Evolutionary conservation across 75 land plant genomes (phyloP), one percentile per base, ranked within the genome.

Genomic region (Cupressus sempervirens): DNA sequence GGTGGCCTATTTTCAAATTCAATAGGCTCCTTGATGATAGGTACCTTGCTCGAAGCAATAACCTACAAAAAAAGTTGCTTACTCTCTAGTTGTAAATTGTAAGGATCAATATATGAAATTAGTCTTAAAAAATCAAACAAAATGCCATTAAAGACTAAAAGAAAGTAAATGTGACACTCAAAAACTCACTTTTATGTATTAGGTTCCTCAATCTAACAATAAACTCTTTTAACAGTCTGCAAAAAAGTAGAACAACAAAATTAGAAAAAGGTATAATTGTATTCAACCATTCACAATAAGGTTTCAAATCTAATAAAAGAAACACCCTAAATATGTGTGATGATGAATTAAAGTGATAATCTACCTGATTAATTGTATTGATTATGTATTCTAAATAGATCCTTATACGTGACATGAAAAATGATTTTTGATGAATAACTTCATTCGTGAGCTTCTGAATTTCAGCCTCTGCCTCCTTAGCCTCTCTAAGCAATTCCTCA

Each of bases 361-460:
- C 83, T 85, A 92, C 94, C 95, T 90, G 90, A 65, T 77, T 65
- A 53, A 85, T 87, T 74, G 92, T 88, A 77, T 81, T 85, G 68
- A 89, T 82, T 56, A 87, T 86, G 68, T 89, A 88, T 29, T 91
- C 93, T 45, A 88, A 84, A 34, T 92, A 86, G 52, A 83, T 82
- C 79, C 90, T 91, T 41, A 89, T 82, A 83, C 98, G 91, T 8
- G 99, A 88, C 12, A 82, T 88, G 23, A 89, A 82, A 53, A 94
- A 86, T 14, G 92, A 58, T 84, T 96, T 96, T 91, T 97, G 94
- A 67, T 96, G 94, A 58, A 94, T 96, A 72, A 96, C 90, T 86
- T 94, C 90, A 87, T 91, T 93, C 88, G 95, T 96, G 73, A 95
- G 82, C 80, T 98, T 87, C 65, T 87, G 85, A 41, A 94, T 88